phyloP scores from a whole-genome alignment of 75 land plant species.

The Adiantum capillusveneris region DNA sequence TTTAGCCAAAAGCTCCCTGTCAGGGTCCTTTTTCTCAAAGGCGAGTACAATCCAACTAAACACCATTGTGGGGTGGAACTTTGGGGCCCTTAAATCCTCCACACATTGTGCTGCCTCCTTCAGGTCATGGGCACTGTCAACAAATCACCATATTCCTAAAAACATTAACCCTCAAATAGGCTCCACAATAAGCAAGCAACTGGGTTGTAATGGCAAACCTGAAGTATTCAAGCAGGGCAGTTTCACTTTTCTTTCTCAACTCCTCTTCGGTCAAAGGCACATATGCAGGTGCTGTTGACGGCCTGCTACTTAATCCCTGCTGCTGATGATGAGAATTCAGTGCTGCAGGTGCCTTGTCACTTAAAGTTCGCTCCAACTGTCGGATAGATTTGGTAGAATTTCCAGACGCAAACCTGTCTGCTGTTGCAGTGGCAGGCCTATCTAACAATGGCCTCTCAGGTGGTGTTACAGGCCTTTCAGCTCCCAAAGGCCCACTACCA shows the following conservation, averaged over 20 bases:
- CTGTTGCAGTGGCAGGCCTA: constrained; percentile 16
- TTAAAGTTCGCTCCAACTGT: neutral
- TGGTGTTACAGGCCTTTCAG: constrained; percentile 1
- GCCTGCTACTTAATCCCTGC: constrained; percentile 1
- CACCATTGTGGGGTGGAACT: constrained; percentile 62
- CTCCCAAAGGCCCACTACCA: constrained; percentile 13
- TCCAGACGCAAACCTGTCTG: neutral
- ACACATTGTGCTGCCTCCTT: constrained; percentile 72
- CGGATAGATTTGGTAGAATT: too few species aligned
- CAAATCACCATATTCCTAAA: neutral
- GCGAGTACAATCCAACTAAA: constrained; percentile 70
- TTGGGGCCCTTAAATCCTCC: constrained; percentile 65
- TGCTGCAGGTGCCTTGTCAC: constrained; percentile 9
- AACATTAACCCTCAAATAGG: neutral
- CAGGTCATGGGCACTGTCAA: constrained; percentile 74
- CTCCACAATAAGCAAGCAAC: constrained; percentile 1
- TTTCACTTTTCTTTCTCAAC: constrained; percentile 43
- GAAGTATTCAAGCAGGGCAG: constrained; percentile 76
- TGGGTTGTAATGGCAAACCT: constrained; percentile 33
- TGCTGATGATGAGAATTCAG: constrained; percentile 1
- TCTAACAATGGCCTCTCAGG: constrained; percentile 26
- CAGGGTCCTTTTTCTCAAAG: constrained; percentile 71
- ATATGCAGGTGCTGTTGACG: constrained; percentile 22
- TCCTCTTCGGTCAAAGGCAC: constrained; percentile 35
- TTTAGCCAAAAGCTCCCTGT: constrained; percentile 58